Conservation (phyloP, 805 yeast genomes). For the Jamesozyma hellenica region DNA sequence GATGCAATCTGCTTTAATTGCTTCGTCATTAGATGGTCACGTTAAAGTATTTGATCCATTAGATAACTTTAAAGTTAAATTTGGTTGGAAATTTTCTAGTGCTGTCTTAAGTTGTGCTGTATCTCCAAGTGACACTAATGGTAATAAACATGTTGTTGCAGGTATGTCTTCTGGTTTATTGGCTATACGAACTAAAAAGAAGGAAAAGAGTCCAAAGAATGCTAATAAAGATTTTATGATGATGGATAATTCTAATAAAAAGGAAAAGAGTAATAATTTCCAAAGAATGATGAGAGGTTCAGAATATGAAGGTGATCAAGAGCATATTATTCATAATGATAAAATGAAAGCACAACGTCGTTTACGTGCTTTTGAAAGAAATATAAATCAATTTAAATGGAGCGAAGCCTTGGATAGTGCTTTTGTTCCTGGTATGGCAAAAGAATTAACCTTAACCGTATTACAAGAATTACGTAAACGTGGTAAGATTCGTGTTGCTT, state of each 20-base stretch:
- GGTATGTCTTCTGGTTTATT: conserved; percentile 86
- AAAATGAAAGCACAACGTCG: conserved; percentile 48
- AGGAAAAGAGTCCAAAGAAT: conserved; percentile 33
- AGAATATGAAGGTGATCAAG: conserved; percentile 84
- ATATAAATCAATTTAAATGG: conserved; percentile 84
- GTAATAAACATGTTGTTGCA: conserved; percentile 72
- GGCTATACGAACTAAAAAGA: conserved; percentile 78
- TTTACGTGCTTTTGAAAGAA: conserved; percentile 71
- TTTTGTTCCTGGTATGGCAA: conserved; percentile 64
- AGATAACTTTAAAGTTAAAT: conserved; percentile 76
- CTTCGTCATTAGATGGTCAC: conserved; percentile 95
- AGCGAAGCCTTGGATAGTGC: conserved; percentile 85
- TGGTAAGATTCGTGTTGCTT: conserved; percentile 78
- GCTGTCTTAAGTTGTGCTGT: conserved; percentile 85
- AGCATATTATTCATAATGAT: conserved; percentile 58
- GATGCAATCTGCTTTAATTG: conserved; percentile 48
- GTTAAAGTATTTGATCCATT: conserved; percentile 84
- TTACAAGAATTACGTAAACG: conserved; percentile 77
- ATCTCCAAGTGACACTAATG: conserved; percentile 48
- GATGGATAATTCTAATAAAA: not conserved
- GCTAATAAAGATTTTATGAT: conserved; percentile 1
- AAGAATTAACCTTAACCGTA: conserved; percentile 73
- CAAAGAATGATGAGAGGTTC: conserved; percentile 82
- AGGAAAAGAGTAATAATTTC: conserved; percentile 44
- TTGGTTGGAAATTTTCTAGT: conserved; percentile 95